Percentiles rank a stretch among this genome's conserved stretches.
These are phyloP conservation scores for Malus sieversii DNA, from an alignment of 306 rosid genomes.

Conservation along the genomic window DNA sequence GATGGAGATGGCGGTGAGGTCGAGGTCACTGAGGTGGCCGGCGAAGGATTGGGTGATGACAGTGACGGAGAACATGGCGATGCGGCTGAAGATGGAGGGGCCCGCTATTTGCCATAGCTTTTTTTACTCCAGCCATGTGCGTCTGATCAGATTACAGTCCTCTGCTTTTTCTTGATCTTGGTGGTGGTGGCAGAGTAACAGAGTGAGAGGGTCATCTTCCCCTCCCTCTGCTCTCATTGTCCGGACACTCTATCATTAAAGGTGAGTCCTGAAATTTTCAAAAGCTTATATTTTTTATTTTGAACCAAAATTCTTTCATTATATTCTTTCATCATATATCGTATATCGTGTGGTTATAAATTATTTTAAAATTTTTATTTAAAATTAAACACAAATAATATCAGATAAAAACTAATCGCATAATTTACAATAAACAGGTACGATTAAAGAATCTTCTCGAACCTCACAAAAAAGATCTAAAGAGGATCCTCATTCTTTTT, in stretches of 20 bases:
- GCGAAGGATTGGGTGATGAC: slow-evolving; percentile 56
- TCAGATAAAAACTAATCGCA: rapidly evolving
- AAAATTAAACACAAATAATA: too few relatives aligned
- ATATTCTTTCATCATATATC: rapidly evolving
- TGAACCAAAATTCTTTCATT: rapidly evolving
- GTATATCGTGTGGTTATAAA: rapidly evolving
- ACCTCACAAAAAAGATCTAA: too few relatives aligned
- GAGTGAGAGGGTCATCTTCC: slow-evolving; percentile 17
- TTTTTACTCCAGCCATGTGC: slow-evolving; percentile 40
- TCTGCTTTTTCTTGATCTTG: neutral
- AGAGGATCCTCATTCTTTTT: too few relatives aligned
- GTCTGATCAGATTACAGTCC: slow-evolving; percentile 10
- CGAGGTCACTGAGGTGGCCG: slow-evolving; percentile 57
- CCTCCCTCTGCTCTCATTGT: neutral
- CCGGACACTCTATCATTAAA: neutral
- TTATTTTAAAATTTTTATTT: too few relatives aligned
- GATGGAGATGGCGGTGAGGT: slow-evolving; percentile 63
- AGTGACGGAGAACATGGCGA: slow-evolving; percentile 67
- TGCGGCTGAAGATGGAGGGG: slow-evolving; percentile 70
- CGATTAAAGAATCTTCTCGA: too few relatives aligned
- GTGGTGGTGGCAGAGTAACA: slow-evolving; percentile 11
- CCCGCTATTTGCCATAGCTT: slow-evolving; percentile 57
- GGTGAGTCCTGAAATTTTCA: neutral
- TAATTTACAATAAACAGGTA: rapidly evolving
- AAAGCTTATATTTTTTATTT: neutral